These are phyloP conservation scores for Starmerella sp. DNA, from an alignment of 805 yeast species.

Conservation along the genomic window DNA sequence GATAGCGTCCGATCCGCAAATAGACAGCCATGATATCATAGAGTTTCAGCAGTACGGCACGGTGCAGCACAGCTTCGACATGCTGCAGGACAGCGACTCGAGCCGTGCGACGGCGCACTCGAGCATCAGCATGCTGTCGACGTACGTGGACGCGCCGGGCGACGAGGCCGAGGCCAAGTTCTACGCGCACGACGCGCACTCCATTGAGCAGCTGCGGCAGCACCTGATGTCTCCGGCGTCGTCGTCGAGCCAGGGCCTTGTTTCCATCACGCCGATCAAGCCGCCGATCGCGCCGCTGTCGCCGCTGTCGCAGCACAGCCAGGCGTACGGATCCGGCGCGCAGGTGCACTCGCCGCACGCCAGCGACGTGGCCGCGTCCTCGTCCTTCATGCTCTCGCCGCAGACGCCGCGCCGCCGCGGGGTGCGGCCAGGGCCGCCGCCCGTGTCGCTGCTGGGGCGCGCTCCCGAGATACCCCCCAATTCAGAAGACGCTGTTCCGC, in stretches of 20 bases:
- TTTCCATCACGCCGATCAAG: neutral
- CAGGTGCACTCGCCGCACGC: neutral
- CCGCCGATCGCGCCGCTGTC: neutral
- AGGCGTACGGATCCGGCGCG: neutral
- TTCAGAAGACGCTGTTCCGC: neutral
- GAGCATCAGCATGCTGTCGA: neutral
- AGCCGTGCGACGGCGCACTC: neutral
- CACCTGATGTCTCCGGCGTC: neutral
- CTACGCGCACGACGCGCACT: neutral
- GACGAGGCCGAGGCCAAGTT: neutral
- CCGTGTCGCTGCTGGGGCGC: neutral
- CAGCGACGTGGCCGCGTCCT: neutral
- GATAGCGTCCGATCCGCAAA: neutral
- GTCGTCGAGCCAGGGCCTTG: neutral
- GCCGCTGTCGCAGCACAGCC: neutral
- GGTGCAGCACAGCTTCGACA: neutral
- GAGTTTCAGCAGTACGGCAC: neutral
- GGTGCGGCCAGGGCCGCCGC: neutral
- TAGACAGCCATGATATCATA: neutral
- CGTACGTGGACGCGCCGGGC: neutral
- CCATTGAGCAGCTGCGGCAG: neutral
- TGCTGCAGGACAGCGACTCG: constrained; percentile 2
- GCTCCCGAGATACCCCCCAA: neutral
- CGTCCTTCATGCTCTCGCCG: neutral
- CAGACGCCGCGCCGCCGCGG: neutral